These are phyloP conservation scores for Paecilomyces sp. DNA, from an alignment of 2,329 filamentous ascomycete genomes.

Conservation along the genomic window DNA sequence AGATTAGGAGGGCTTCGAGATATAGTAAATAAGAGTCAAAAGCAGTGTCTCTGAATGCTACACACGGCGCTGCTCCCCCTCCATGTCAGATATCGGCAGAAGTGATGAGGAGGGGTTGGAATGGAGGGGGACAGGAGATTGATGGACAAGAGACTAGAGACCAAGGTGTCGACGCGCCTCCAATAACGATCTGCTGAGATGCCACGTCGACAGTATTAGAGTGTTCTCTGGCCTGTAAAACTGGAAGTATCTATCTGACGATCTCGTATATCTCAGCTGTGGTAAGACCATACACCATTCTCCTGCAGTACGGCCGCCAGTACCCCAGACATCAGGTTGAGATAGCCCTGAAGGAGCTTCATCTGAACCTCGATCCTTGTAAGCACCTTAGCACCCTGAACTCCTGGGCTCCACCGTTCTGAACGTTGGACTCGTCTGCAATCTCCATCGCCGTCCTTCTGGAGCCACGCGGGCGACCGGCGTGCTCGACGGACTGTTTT, in stretches of 20 bases:
- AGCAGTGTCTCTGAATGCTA: no score
- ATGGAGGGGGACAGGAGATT: background rate
- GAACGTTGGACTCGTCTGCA: background rate
- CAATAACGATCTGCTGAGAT: background rate
- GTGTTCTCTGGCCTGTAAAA: background rate
- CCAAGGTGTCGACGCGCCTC: background rate
- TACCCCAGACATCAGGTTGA: no score
- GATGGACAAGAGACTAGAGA: background rate
- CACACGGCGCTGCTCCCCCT: no score
- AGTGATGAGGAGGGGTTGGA: background rate
- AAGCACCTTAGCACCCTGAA: background rate
- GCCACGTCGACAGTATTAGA: background rate
- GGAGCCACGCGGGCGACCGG: constrained; percentile 1
- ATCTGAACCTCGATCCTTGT: background rate
- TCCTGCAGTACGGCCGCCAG: no score
- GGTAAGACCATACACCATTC: no score
- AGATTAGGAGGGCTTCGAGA: no score
- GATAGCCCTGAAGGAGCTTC: background rate
- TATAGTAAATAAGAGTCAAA: no score
- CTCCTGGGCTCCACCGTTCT: background rate
- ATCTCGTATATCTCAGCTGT: no score
- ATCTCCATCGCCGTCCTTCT: background rate
- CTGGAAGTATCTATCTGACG: background rate
- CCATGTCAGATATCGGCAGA: background rate
- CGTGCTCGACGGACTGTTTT: background rate